These are phyloP conservation scores for Pseudopyrenochaeta lycopersici DNA, from an alignment of 2,329 filamentous ascomycete genomes.

Conservation along the genomic window DNA sequence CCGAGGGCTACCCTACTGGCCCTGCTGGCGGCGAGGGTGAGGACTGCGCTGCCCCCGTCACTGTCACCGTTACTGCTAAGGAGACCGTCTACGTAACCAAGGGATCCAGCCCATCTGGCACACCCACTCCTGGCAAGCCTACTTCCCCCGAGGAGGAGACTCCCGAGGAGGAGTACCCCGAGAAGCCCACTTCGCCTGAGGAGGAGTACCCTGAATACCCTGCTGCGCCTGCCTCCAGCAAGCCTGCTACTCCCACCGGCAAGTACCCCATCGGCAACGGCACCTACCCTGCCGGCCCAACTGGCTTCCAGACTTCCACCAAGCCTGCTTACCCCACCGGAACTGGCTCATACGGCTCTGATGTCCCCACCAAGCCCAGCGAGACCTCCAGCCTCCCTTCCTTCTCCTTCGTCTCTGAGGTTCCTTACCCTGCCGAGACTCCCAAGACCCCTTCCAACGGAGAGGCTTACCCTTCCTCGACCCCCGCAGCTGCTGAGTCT, in stretches of 20 bases:
- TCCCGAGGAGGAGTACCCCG: slow-evolving; percentile 13
- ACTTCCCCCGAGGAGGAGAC: slow-evolving; percentile 13
- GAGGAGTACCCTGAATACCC: slow-evolving; percentile 13
- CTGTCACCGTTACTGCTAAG: slow-evolving; percentile 48
- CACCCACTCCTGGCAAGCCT: slow-evolving; percentile 13
- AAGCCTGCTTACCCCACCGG: slow-evolving; percentile 31
- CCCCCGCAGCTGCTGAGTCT: slow-evolving; percentile 22
- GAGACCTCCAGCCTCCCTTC: slow-evolving; percentile 27
- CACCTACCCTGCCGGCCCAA: slow-evolving; percentile 37
- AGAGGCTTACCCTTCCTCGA: slow-evolving; percentile 15
- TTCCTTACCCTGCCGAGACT: slow-evolving; percentile 19
- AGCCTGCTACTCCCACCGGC: slow-evolving; percentile 24
- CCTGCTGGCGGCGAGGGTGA: slow-evolving; percentile 12
- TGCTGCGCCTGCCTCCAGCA: slow-evolving; percentile 14
- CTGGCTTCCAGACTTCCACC: slow-evolving; percentile 45
- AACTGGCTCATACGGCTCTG: slow-evolving; percentile 17
- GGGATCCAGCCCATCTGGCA: slow-evolving; percentile 17
- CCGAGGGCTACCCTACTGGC: slow-evolving; percentile 24
- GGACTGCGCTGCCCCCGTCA: slow-evolving; percentile 45
- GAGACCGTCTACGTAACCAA: slow-evolving; percentile 50
- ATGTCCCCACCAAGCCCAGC: slow-evolving; percentile 21
- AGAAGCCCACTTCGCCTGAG: slow-evolving; percentile 16
- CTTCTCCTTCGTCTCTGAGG: slow-evolving; percentile 37
- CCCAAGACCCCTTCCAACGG: slow-evolving; percentile 20
- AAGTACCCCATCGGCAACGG: slow-evolving; percentile 39